phyloP scores from a whole-genome alignment of 768 basidiomycete species.

The Auricularia auricula-judae region DNA sequence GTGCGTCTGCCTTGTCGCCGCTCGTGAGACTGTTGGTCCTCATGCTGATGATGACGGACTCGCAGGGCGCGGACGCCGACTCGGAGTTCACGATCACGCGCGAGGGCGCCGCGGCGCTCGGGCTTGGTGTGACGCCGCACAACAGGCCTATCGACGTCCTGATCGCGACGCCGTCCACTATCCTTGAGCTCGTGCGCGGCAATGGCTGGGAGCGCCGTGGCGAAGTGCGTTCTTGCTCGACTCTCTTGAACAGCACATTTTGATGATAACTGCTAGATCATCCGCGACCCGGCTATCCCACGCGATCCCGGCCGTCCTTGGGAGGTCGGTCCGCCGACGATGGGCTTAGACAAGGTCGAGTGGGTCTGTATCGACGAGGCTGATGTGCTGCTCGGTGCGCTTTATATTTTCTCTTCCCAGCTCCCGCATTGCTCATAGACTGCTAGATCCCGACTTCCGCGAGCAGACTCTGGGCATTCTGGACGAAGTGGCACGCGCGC shows the following conservation, averaged over 20 bases:
- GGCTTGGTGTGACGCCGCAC: neutral
- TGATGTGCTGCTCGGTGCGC: conserved; percentile 75
- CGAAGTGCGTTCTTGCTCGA: conserved; percentile 14
- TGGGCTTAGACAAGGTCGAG: conserved; percentile 61
- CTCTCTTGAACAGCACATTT: conserved; percentile 9
- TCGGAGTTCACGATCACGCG: neutral
- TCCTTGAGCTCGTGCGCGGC: neutral
- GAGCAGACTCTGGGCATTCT: conserved; percentile 60
- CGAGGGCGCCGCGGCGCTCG: neutral
- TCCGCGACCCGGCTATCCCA: neutral
- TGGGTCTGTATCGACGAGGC: conserved; percentile 92
- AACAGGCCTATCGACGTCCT: neutral
- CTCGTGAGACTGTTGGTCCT: neutral
- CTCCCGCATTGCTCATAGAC: neutral
- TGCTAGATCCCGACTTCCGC: conserved; percentile 69
- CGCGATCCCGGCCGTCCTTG: conserved; percentile 16
- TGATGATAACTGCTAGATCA: neutral
- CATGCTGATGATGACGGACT: neutral
- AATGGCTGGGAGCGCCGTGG: conserved; percentile 17
- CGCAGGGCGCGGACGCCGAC: neutral
- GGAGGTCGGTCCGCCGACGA: conserved; percentile 36
- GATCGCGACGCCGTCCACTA: neutral
- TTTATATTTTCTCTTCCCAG: neutral
- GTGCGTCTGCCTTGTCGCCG: neutral
- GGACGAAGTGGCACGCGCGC: conserved; percentile 57